These are phyloP conservation scores for Pulveroboletus sp. DNA, from an alignment of 1,284 basidiomycete species.

Conservation along the genomic window DNA sequence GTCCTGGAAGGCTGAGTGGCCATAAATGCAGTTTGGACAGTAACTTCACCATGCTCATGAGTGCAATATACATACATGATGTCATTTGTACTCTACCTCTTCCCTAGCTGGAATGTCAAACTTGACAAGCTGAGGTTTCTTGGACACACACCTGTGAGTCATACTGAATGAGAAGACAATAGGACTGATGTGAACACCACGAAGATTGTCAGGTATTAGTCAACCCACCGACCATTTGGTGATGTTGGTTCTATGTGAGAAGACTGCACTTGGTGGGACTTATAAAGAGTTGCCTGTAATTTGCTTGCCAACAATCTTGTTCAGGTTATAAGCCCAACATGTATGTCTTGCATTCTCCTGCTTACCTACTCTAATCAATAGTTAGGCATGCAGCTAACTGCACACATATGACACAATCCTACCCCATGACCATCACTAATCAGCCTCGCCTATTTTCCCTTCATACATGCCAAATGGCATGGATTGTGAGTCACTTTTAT, in stretches of 20 bases:
- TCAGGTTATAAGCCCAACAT: background rate
- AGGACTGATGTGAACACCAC: too few species aligned
- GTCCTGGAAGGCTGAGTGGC: background rate
- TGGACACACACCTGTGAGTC: too few species aligned
- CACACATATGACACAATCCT: too few species aligned
- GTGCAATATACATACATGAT: background rate
- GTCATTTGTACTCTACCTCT: background rate
- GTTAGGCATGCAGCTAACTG: too few species aligned
- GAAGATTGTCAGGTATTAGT: too few species aligned
- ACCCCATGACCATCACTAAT: too few species aligned
- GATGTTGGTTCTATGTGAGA: background rate
- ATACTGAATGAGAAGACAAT: too few species aligned
- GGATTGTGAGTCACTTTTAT: too few species aligned
- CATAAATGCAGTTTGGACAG: background rate
- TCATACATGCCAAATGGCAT: too few species aligned
- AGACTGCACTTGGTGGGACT: background rate
- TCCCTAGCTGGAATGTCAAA: background rate
- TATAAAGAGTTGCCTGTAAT: background rate
- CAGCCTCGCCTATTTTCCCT: too few species aligned
- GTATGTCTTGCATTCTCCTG: background rate
- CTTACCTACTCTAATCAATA: too few species aligned
- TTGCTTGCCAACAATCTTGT: background rate
- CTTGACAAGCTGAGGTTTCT: background rate
- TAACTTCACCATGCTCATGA: background rate
- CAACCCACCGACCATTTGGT: background rate